Percentiles rank a stretch among this genome's conserved stretches.
These are phyloP conservation scores for Fusarium pilosicola DNA, from an alignment of 2,329 filamentous ascomycete species.

Conservation along the genomic window DNA sequence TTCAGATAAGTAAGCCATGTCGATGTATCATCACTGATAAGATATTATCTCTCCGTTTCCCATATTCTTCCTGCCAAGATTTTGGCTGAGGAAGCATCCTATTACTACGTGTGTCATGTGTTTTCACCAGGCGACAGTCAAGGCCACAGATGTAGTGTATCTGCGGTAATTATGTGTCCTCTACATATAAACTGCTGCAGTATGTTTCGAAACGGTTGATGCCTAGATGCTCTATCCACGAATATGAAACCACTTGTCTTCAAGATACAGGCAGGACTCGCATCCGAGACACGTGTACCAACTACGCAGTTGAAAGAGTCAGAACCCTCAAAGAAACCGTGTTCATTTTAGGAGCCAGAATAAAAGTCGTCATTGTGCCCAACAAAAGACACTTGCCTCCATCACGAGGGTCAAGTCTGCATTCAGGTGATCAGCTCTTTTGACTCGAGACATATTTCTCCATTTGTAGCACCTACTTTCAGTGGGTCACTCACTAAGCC, in stretches of 20 bases:
- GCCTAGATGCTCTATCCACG: constrained; percentile 4
- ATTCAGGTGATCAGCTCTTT: constrained; percentile 27
- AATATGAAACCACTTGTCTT: constrained; percentile 18
- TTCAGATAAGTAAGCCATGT: background rate
- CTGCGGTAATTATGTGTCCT: background rate
- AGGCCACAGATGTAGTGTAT: background rate
- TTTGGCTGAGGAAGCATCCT: background rate
- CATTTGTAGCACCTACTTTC: constrained; percentile 2
- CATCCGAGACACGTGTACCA: constrained; percentile 6
- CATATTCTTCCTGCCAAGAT: background rate
- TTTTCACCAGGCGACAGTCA: background rate
- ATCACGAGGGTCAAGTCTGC: constrained; percentile 15
- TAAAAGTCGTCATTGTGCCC: background rate
- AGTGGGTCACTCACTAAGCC: constrained; percentile 24
- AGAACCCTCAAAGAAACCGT: constrained; percentile 4
- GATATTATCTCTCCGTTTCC: too few species aligned
- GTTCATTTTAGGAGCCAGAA: background rate
- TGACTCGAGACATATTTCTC: background rate
- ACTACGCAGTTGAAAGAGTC: background rate
- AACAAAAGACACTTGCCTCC: constrained; percentile 1
- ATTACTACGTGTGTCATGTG: background rate
- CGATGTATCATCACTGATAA: background rate
- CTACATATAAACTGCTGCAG: background rate
- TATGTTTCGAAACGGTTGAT: background rate
- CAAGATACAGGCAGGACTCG: background rate